Percentiles rank a stretch among this genome's conserved stretches.
Conservation (phyloP, 2,329 filamentous ascomycete genomes). For the Fusarium luffae region DNA sequence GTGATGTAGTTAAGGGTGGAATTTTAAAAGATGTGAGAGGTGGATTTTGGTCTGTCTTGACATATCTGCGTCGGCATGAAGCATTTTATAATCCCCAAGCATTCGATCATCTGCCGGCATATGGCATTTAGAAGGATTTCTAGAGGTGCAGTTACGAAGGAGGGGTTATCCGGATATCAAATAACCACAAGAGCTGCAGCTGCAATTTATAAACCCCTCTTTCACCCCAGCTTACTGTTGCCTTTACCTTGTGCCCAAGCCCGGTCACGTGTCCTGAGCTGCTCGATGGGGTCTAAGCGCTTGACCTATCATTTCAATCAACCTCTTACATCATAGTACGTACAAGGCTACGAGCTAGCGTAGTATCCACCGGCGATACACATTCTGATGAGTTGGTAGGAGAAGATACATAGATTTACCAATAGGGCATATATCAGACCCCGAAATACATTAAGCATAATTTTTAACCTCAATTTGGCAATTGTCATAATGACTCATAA, state of each 20-base stretch:
- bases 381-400: too few species aligned
- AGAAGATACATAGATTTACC: too few species aligned
- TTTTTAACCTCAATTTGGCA: neutral
- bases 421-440: too few species aligned
- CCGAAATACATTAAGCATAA: neutral
- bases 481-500: neutral
- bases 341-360: too few species aligned
- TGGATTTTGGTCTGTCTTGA: fast-evolving
- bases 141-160: too few species aligned
- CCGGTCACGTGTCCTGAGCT: neutral
- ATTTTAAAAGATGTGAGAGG: too few species aligned
- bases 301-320: too few species aligned
- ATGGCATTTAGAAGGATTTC: too few species aligned
- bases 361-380: too few species aligned
- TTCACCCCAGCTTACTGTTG: neutral
- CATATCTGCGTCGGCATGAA: neutral
- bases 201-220: neutral
- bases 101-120: neutral
- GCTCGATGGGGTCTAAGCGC: too few species aligned
- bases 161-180: neutral
- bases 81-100: neutral
- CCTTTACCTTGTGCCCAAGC: fast-evolving
- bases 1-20: too few species aligned
- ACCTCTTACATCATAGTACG: too few species aligned
- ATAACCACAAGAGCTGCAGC: neutral